These are phyloP conservation scores for Pleurotus cornucopiae DNA, from an alignment of 768 basidiomycete species.

Conservation along the genomic window DNA sequence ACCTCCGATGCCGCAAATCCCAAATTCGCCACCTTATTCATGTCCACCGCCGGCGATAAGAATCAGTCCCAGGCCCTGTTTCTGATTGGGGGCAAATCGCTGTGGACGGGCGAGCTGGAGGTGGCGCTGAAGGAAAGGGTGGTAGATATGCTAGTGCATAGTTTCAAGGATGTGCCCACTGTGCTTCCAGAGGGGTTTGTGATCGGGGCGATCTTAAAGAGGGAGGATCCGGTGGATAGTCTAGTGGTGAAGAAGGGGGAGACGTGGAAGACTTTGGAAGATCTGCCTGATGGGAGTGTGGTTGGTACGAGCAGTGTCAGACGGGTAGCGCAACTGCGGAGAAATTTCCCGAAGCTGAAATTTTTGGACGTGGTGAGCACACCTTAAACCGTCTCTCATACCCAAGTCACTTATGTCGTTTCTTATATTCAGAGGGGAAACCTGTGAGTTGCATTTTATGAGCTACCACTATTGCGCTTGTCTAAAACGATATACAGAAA, in stretches of 20 bases:
- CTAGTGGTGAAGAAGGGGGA: slow-evolving; percentile 78
- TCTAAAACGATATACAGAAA: slow-evolving; percentile 44
- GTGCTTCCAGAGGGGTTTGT: slow-evolving; percentile 78
- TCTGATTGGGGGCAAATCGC: slow-evolving; percentile 82
- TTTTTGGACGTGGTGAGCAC: slow-evolving; percentile 86
- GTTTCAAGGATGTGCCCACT: slow-evolving; percentile 92
- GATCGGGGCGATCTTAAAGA: slow-evolving; percentile 78
- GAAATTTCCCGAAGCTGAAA: slow-evolving; percentile 67
- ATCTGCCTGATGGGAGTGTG: slow-evolving; percentile 82
- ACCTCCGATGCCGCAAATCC: slow-evolving; percentile 26
- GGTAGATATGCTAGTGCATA: slow-evolving; percentile 92
- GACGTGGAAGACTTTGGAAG: slow-evolving; percentile 67
- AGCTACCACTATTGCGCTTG: neutral
- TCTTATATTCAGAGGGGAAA: slow-evolving; percentile 66
- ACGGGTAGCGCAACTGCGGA: slow-evolving; percentile 84
- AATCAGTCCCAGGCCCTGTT: slow-evolving; percentile 87
- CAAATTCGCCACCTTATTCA: slow-evolving; percentile 42
- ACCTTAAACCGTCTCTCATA: neutral
- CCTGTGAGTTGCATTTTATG: slow-evolving; percentile 49
- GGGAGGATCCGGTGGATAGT: slow-evolving; percentile 88
- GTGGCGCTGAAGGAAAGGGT: slow-evolving; percentile 65
- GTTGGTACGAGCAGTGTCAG: slow-evolving; percentile 96
- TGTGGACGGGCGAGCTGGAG: slow-evolving; percentile 98
- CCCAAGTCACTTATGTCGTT: neutral
- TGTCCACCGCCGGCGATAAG: slow-evolving; percentile 77